phyloP scores from a whole-genome alignment of 208 protist genomes.

The Crithidia fasciculata region DNA sequence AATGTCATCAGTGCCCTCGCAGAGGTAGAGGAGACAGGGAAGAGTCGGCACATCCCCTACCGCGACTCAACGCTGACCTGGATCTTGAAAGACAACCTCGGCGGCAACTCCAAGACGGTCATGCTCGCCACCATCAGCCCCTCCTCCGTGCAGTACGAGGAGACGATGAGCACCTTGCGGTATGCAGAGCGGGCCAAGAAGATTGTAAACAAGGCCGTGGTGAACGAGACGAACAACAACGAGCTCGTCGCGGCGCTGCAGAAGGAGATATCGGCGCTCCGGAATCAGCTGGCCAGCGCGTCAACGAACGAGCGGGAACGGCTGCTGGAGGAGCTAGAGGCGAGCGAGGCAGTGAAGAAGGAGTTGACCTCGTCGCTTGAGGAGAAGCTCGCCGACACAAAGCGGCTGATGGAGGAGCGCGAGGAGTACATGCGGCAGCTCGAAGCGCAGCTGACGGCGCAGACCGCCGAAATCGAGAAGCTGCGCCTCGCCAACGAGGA shows the following conservation, averaged over 20 bases:
- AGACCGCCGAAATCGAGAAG: constrained; percentile 62
- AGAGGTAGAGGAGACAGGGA: constrained; percentile 33
- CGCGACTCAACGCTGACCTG: constrained; percentile 94
- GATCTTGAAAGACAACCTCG: constrained; percentile 82
- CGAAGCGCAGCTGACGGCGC: constrained; percentile 52
- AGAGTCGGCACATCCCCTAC: constrained; percentile 81
- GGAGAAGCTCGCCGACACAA: constrained; percentile 72
- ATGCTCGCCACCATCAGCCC: constrained; percentile 86
- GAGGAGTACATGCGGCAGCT: constrained; percentile 72
- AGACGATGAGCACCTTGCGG: constrained; percentile 80
- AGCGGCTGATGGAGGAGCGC: constrained; percentile 71
- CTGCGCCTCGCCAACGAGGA: constrained; percentile 60
- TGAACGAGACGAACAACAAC: constrained; percentile 90
- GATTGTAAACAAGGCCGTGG: constrained; percentile 86
- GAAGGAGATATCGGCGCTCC: constrained; percentile 67
- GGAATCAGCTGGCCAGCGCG: constrained; percentile 54
- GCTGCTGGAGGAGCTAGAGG: constrained; percentile 65
- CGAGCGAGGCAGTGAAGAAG: constrained; percentile 74
- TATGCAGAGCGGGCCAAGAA: constrained; percentile 90
- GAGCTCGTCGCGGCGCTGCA: constrained; percentile 76
- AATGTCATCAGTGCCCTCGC: constrained; percentile 87
- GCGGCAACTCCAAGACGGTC: constrained; percentile 62
- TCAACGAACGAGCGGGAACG: constrained; percentile 52
- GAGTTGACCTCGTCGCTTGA: constrained; percentile 71
- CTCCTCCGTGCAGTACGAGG: constrained; percentile 48